Conservation (phyloP, 139 green algal species). For the Ettlia oleoabundans region DNA sequence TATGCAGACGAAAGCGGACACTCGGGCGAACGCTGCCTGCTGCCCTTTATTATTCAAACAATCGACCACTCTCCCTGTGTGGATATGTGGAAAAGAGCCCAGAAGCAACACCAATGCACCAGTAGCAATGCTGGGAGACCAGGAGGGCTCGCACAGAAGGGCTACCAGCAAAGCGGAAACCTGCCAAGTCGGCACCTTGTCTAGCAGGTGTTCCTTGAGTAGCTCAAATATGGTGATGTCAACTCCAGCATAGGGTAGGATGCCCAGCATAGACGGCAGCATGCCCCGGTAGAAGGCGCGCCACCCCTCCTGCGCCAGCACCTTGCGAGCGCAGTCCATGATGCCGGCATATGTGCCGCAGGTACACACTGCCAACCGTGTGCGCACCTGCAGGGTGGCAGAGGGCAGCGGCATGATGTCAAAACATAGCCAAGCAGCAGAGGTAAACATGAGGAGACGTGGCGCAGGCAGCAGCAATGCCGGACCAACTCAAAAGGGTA, state of each 20-base stretch:
- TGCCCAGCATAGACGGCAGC: constrained; percentile 70
- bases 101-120: too few species aligned
- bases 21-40: too few species aligned
- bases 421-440: neutral
- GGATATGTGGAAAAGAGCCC: too few species aligned
- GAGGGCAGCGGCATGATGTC: neutral
- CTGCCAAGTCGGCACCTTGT: too few species aligned
- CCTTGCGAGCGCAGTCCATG: constrained; percentile 50
- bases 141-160: too few species aligned
- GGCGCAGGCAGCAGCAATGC: neutral
- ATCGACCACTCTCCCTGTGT: too few species aligned
- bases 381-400: constrained; percentile 52
- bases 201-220: constrained; percentile 81
- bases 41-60: too few species aligned
- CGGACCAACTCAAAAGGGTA: constrained; percentile 90
- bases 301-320: constrained; percentile 74
- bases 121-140: too few species aligned
- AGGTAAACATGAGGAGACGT: neutral
- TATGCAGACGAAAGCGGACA: too few species aligned
- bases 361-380: constrained; percentile 80
- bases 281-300: constrained; percentile 83
- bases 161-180: too few species aligned
- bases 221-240: constrained; percentile 92
- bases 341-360: constrained; percentile 76
- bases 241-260: constrained; percentile 91